These are phyloP conservation scores for Orychophragmus violaceus DNA, from an alignment of 345 rosid genomes.

Conservation along the genomic window DNA sequence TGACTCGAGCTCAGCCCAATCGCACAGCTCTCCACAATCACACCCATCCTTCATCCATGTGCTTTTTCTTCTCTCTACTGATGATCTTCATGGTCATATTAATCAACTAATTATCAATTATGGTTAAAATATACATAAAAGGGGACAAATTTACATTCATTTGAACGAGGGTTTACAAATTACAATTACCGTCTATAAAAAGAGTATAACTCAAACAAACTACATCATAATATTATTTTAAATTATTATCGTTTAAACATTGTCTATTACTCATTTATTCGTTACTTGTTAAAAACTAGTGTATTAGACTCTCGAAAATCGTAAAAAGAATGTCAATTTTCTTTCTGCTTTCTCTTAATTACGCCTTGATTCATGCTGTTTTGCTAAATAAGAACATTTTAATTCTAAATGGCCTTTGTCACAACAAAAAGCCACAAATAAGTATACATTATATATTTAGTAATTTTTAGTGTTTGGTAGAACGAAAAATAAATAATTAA, in stretches of 20 bases:
- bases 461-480: constrained; percentile 5
- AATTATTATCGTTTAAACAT: background rate
- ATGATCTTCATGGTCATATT: background rate
- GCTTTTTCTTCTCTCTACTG: constrained; percentile 1
- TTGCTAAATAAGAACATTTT: background rate
- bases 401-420: constrained; percentile 7
- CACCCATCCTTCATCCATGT: constrained; percentile 35
- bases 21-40: constrained; percentile 25
- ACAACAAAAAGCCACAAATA: constrained; percentile 9
- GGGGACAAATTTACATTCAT: background rate
- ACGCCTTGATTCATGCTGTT: constrained; percentile 1
- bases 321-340: background rate
- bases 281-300: background rate
- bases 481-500: background rate
- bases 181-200: background rate
- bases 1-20: constrained; percentile 23
- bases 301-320: background rate
- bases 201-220: no score
- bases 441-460: background rate
- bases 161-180: background rate
- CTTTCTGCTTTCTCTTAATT: background rate
- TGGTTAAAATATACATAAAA: background rate
- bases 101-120: background rate
- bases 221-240: no score
- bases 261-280: background rate